phyloP scores from a whole-genome alignment of 2,329 filamentous ascomycete species.

The Nannizziopsis arthrosporioides region DNA sequence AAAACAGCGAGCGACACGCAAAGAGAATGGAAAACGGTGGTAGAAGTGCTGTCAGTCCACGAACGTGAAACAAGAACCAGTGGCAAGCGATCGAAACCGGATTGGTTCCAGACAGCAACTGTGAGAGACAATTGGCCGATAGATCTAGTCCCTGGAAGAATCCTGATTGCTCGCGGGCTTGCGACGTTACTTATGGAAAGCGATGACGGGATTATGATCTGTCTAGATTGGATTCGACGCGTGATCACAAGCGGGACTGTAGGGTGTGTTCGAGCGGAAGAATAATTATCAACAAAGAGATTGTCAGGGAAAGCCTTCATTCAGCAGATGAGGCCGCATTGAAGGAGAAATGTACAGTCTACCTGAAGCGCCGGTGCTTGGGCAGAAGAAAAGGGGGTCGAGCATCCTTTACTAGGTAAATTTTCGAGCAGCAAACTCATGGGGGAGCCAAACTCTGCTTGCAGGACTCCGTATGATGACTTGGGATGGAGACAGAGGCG shows the following conservation, averaged over 20 bases:
- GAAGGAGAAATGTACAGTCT: constrained; percentile 3
- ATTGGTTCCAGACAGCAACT: not conserved
- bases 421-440: constrained; percentile 8
- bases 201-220: too few relatives aligned
- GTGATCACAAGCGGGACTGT: too few relatives aligned
- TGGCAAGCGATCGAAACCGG: constrained; percentile 1
- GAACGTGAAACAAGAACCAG: constrained; percentile 1
- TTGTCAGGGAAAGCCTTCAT: constrained; percentile 1
- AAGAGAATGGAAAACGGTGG: not conserved
- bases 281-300: not conserved
- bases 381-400: constrained; percentile 1
- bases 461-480: constrained; percentile 1
- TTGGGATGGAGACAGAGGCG: not conserved
- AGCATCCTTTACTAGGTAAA: constrained; percentile 4
- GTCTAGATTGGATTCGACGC: too few relatives aligned
- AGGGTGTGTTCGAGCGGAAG: not conserved
- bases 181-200: too few relatives aligned
- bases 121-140: not conserved
- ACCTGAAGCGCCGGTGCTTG: constrained; percentile 1
- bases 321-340: not conserved
- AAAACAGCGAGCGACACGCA: too few relatives aligned
- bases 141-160: not conserved
- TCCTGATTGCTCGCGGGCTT: too few relatives aligned
- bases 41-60: not conserved
- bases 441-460: not conserved